Conservation (phyloP, 768 basidiomycete genomes). For the Hirschioporus abietinus region DNA sequence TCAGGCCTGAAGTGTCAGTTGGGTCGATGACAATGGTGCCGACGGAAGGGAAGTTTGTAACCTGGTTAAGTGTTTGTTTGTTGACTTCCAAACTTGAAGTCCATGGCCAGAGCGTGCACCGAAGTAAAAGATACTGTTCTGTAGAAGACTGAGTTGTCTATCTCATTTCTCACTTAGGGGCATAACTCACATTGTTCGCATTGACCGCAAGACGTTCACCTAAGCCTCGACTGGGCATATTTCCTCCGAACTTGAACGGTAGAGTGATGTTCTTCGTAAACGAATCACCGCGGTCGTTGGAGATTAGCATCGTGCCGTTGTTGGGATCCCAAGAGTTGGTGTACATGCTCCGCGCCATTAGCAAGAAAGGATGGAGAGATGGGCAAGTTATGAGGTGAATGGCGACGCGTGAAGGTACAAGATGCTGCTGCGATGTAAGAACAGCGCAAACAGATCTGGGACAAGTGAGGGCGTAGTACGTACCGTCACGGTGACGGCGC, state of each 20-base stretch:
- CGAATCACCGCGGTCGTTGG: slow-evolving; percentile 12
- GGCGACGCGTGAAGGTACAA: too few relatives aligned
- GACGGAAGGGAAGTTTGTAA: slow-evolving; percentile 14
- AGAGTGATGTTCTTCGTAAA: slow-evolving; percentile 9
- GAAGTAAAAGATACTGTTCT: slow-evolving; percentile 14
- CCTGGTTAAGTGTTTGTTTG: slow-evolving; percentile 14
- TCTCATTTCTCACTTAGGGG: not conserved
- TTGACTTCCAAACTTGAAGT: slow-evolving; percentile 19
- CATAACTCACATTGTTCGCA: slow-evolving; percentile 3
- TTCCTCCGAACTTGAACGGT: slow-evolving; percentile 20
- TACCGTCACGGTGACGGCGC: too few relatives aligned
- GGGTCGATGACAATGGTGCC: slow-evolving; percentile 12
- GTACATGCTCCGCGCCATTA: slow-evolving; percentile 15
- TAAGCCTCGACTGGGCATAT: slow-evolving; percentile 20
- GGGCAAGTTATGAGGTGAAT: too few relatives aligned
- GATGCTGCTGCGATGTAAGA: too few relatives aligned
- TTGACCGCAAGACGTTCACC: slow-evolving; percentile 9
- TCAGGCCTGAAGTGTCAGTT: slow-evolving; percentile 14
- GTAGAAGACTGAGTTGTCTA: not conserved
- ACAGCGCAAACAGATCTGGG: too few relatives aligned
- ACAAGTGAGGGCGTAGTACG: too few relatives aligned
- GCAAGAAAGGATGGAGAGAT: too few relatives aligned
- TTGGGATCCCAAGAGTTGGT: slow-evolving; percentile 18
- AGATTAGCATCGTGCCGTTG: slow-evolving; percentile 13
- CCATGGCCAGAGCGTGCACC: slow-evolving; percentile 20